Conservation (phyloP, 768 basidiomycete species). For the Russula earlei region DNA sequence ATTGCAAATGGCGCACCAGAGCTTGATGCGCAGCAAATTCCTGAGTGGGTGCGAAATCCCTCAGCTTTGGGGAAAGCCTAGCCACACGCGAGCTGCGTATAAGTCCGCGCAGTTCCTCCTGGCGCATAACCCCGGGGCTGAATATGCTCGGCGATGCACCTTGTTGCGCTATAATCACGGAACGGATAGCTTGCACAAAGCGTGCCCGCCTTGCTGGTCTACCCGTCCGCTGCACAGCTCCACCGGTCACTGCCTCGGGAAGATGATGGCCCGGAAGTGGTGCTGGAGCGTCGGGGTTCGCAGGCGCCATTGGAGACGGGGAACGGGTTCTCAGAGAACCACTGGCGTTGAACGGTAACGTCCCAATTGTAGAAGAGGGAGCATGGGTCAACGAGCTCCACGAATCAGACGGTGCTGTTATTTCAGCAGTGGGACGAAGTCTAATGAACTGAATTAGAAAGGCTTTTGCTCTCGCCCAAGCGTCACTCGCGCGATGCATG, state of each 20-base stretch:
- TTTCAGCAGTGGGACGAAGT: not conserved
- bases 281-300: not conserved
- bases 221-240: not conserved
- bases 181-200: conserved; percentile 36
- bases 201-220: conserved; percentile 27
- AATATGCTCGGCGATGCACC: conserved; percentile 25
- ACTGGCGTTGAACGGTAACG: not conserved
- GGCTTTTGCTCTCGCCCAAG: not conserved
- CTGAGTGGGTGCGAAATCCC: conserved; percentile 44
- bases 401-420: conserved; percentile 1
- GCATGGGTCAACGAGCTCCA: conserved; percentile 12
- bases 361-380: not conserved
- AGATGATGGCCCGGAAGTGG: not conserved
- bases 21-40: conserved; percentile 57
- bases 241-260: conserved; percentile 16
- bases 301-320: not conserved
- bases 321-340: conserved; percentile 4
- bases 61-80: conserved; percentile 44
- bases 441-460: not conserved
- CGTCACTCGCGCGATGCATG: not conserved
- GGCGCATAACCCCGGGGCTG: conserved; percentile 8
- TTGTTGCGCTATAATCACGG: conserved; percentile 37
- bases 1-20: conserved; percentile 63
- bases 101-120: conserved; percentile 22
- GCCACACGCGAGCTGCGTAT: conserved; percentile 44